These are phyloP conservation scores for Russula sp. DNA, from an alignment of 768 basidiomycete species.

Conservation along the genomic window DNA sequence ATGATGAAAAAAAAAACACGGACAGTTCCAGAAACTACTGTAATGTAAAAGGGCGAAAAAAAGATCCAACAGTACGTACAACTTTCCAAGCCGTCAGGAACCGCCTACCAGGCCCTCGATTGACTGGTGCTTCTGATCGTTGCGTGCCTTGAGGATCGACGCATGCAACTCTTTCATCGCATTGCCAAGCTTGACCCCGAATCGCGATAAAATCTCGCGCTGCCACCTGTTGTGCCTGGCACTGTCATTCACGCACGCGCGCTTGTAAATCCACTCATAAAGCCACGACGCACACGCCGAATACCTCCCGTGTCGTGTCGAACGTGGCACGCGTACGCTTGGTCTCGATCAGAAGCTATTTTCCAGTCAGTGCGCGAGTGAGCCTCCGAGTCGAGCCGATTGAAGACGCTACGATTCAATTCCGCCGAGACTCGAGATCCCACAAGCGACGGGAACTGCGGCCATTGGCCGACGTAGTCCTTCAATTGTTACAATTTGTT, in stretches of 20 bases:
- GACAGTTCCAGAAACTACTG: no score
- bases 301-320: slow-evolving; percentile 87
- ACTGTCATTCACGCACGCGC: slow-evolving; percentile 91
- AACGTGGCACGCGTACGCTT: slow-evolving; percentile 95
- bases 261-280: slow-evolving; percentile 98
- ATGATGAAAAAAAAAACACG: no score
- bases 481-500: slow-evolving; percentile 78
- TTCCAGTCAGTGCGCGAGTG: slow-evolving; percentile 89
- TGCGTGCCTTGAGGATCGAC: slow-evolving; percentile 83
- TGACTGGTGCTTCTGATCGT: slow-evolving; percentile 93
- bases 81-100: slow-evolving; percentile 42
- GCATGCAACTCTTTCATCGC: slow-evolving; percentile 99
- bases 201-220: slow-evolving; percentile 84
- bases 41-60: neutral
- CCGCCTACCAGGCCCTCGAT: slow-evolving; percentile 78
- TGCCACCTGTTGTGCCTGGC: slow-evolving; percentile 99
- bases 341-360: slow-evolving; percentile 92
- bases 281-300: slow-evolving; percentile 91
- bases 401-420: slow-evolving; percentile 94
- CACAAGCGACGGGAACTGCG: slow-evolving; percentile 98
- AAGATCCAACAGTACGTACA: neutral
- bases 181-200: slow-evolving; percentile 87
- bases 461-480: slow-evolving; percentile 94
- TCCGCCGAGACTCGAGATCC: slow-evolving; percentile 98
- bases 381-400: slow-evolving; percentile 91